Evolutionary conservation across 345 rosid genomes (phyloP).

Genomic region (Rhizophora mangle): DNA sequence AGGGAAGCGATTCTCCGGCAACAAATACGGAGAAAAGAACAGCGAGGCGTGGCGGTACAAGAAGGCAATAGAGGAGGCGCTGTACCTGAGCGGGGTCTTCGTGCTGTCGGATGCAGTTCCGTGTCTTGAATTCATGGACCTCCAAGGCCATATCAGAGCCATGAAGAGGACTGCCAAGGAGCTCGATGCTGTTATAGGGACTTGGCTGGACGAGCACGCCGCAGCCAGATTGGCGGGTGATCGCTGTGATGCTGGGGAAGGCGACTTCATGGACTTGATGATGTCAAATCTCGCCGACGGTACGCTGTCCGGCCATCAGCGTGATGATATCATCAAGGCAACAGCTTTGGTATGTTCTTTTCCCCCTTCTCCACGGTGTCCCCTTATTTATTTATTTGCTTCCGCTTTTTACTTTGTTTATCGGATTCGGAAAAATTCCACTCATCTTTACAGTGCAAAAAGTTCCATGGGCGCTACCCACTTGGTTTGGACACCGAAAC

Average conservation of each 20-base stretch:
- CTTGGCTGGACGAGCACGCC: constrained; percentile 59
- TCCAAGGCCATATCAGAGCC: constrained; percentile 30
- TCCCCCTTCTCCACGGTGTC: too few species aligned
- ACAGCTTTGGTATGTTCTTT: constrained; percentile 45
- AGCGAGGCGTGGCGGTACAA: constrained; percentile 49
- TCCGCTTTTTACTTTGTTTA: too few species aligned
- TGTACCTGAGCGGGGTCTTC: constrained; percentile 36
- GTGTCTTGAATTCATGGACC: constrained; percentile 58
- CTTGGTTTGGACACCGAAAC: too few species aligned
- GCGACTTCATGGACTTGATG: constrained; percentile 57
- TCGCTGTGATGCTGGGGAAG: constrained; percentile 7
- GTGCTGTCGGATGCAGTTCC: constrained; percentile 51
- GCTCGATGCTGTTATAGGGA: constrained; percentile 41
- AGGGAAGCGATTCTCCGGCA: constrained; percentile 41
- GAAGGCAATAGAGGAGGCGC: constrained; percentile 37
- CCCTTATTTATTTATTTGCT: neutral
- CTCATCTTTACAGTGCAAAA: too few species aligned
- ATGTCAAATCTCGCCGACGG: constrained; percentile 36
- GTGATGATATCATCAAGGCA: constrained; percentile 52
- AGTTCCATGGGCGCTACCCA: too few species aligned
- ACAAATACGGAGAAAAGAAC: constrained; percentile 13
- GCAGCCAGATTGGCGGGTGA: constrained; percentile 14
- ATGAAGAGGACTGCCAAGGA: constrained; percentile 53
- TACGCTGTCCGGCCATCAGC: constrained; percentile 40
- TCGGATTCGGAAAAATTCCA: too few species aligned